Evolutionary conservation across 2,329 filamentous ascomycete genomes (phyloP), one percentile per base, ranked within the genome.

Genomic region (Ascochyta rabiei): DNA sequence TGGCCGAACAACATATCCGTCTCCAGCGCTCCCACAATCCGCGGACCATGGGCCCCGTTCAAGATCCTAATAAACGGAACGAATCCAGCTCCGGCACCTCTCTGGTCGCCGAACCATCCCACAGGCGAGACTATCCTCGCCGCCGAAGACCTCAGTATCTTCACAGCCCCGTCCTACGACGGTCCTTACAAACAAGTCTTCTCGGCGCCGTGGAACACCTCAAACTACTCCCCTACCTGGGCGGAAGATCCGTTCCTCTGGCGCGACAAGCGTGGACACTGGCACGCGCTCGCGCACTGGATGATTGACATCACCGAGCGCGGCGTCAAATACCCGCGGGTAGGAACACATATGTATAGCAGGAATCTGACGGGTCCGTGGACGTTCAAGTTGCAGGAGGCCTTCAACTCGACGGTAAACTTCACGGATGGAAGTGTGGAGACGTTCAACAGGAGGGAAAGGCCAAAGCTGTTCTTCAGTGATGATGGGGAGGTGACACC

Each of bases 401-500:
- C 68, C 23, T 70, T 70, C 19, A 75, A 69, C 47, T 73, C 63
- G 26, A 61, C 55, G 2, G 63, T 67, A 7, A 19, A 8, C 1
- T 79, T 77, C 45, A 75, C 74, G 0, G 80, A 82, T 57, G 80
- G 80, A 0, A 68, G 67, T 0, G 64, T 56, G 21, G 68, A 72
- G 38, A 67, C 73, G 4, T 79, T 76, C 31, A 77, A 78, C 45
- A 71, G 81, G 2, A 64, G 80, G 12, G 80, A 82, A 58, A 66
- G 81, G 2, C 79, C 80, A 0, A 80, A 82, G 69, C 42, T 83
- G 5, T 80, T 77, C 46, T 81, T 82, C 16, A 81, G 78, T 51
- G 66, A 75, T 1, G 80, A 82, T 53, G 76, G 76, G 0, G 51
- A 74, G n/a, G 70, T 80, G 71, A 79, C 72, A 13, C 80, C 80